Evolutionary conservation across 768 basidiomycete species (phyloP), one percentile per base, ranked within the genome.

Genomic region (Russula compacta): DNA sequence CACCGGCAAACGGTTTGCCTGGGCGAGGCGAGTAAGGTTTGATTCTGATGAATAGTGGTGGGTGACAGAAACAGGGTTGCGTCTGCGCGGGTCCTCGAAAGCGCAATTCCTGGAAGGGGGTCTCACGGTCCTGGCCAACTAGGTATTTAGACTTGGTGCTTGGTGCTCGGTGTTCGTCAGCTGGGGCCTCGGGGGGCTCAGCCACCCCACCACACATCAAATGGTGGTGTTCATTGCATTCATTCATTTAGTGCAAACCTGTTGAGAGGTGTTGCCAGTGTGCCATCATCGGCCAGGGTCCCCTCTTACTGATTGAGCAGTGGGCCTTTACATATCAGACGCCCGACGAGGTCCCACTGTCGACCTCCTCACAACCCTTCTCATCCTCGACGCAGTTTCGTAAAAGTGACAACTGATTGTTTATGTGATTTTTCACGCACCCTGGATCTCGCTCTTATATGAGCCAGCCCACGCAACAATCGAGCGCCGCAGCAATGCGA

Each of bases 31-130:
- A 32, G 47, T 55, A 55, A 60, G 59, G 59, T 60, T 54, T 54
- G 59, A 60, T 60, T 55, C 24, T 29, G 24, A 39, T 29, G 44
- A 29, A 24, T 33, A 46, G 42, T 15, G 35, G 35, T 33, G 51
- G 59, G 36, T 55, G 59, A 61, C 53, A 61, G 60, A 61, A 61
- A 56, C 40, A 38, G 60, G 60, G 60, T 61, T 61, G 15, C 59
- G 21, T 55, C 53, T 57, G 38, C 11, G 46, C 15, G 10, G 53
- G 42, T 54, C 40, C 53, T 29, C 52, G 43, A 32, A 17, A 8
- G 33, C 19, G 55, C 24, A 29, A 19, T 29, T 9, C 24, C 57
- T 14, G 38, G 11, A 52, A 43, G 48, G 4, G 12, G 39, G 21
- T 53, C 58, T 53, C 52, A 32, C 50, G 58, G 40, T 42, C 44